Evolutionary conservation across 495 filamentous ascomycete species (phyloP).

Genomic region (Aspergillus olivimuriae): DNA sequence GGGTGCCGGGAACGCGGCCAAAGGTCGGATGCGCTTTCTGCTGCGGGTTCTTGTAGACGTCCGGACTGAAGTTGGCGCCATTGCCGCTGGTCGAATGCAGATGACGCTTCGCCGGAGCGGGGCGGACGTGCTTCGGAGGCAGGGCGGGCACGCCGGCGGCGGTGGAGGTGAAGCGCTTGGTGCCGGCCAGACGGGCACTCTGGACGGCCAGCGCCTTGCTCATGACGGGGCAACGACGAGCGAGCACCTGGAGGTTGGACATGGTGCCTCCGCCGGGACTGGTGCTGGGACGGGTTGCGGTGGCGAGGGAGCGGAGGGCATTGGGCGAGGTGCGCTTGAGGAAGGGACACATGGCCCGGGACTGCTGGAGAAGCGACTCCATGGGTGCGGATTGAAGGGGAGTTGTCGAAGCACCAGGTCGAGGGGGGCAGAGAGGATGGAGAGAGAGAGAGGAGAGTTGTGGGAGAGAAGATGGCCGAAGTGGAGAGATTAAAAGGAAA

Average conservation of each 20-base stretch:
- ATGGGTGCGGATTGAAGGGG: no score
- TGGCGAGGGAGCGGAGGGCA: constrained; percentile 83
- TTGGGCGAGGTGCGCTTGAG: constrained; percentile 88
- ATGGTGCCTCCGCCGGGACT: constrained; percentile 84
- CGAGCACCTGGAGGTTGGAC: constrained; percentile 93
- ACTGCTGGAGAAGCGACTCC: constrained; percentile 92
- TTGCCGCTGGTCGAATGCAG: constrained; percentile 74
- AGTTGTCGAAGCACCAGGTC: no score
- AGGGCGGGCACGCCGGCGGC: constrained; percentile 31
- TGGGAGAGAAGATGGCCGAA: neutral
- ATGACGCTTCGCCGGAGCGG: constrained; percentile 48
- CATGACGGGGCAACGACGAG: constrained; percentile 96
- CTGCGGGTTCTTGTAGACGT: constrained; percentile 53
- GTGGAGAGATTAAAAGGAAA: constrained; percentile 2
- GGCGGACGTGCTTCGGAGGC: constrained; percentile 32
- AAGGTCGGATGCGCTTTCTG: no score
- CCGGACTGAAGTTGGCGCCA: constrained; percentile 65
- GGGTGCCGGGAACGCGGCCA: no score
- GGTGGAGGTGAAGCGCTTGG: constrained; percentile 41
- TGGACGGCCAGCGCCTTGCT: constrained; percentile 93
- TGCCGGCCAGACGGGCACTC: constrained; percentile 51
- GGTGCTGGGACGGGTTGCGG: constrained; percentile 59
- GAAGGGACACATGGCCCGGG: constrained; percentile 92
- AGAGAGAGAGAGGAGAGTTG: constrained; percentile 4
- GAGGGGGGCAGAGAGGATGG: no score